Evolutionary conservation across 306 rosid species (phyloP).

Genomic region (Pueraria montana): DNA sequence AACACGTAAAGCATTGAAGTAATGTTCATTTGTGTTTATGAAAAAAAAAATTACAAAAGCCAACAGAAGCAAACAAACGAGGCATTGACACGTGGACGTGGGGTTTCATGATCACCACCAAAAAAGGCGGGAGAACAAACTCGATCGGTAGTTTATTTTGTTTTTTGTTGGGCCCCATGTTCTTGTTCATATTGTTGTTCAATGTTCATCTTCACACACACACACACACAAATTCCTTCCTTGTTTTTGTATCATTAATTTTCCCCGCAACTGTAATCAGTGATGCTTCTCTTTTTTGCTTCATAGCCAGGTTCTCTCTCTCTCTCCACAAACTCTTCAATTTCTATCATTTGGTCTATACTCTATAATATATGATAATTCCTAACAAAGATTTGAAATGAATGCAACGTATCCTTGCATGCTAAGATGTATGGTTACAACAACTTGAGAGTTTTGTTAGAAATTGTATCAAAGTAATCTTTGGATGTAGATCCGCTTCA

Average conservation of each 20-base stretch:
- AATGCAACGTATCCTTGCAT: conserved; percentile 8
- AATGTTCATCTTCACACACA: not conserved
- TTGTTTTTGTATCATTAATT: not conserved
- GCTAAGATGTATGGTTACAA: conserved; percentile 7
- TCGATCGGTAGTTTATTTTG: not conserved
- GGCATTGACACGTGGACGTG: conserved; percentile 39
- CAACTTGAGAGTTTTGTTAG: not conserved
- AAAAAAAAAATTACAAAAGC: not conserved
- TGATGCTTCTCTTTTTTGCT: conserved; percentile 27
- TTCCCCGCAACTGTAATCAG: not conserved
- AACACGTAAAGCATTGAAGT: not conserved
- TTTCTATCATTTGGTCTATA: not conserved
- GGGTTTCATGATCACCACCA: conserved; percentile 4
- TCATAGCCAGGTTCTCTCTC: conserved; percentile 41
- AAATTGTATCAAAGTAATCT: not conserved
- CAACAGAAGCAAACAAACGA: not conserved
- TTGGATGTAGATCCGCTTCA: conserved; percentile 34
- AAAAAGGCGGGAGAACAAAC: conserved; percentile 37
- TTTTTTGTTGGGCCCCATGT: not conserved
- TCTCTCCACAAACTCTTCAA: conserved; percentile 18
- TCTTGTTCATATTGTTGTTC: not conserved
- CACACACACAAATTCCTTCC: not conserved
- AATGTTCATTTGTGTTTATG: not conserved
- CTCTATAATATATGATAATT: not conserved
- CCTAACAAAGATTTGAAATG: not conserved